Evolutionary conservation across 2,329 filamentous ascomycete genomes (phyloP).

Genomic region (Arachnomyces sp.): DNA sequence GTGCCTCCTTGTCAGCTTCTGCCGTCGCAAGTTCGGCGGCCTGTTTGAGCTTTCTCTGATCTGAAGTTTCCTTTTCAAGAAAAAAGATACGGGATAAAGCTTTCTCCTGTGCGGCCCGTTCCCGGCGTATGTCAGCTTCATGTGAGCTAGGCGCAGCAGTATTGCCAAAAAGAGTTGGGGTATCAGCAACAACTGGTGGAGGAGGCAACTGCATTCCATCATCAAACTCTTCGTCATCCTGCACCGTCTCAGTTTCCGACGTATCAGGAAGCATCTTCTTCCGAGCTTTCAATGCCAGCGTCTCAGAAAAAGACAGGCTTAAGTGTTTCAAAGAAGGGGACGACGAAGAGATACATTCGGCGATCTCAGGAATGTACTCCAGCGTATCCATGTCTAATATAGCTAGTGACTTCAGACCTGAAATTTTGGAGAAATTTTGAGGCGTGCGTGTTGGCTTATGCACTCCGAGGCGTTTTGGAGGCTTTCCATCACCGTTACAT

Average conservation of each 20-base stretch:
- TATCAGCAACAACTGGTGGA: slow-evolving; percentile 3
- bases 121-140: slow-evolving; percentile 13
- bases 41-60: slow-evolving; percentile 9
- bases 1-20: slow-evolving; percentile 9
- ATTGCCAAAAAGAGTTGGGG: neutral
- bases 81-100: slow-evolving; percentile 14
- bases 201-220: slow-evolving; percentile 21
- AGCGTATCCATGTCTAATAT: slow-evolving; percentile 56
- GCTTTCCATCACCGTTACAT: neutral
- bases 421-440: slow-evolving; percentile 52
- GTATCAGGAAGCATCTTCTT: slow-evolving; percentile 37
- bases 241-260: slow-evolving; percentile 45
- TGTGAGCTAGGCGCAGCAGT: slow-evolving; percentile 11
- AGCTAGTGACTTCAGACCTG: slow-evolving; percentile 45
- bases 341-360: slow-evolving; percentile 48
- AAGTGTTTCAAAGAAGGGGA: slow-evolving; percentile 48
- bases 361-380: slow-evolving; percentile 50
- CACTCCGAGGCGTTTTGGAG: neutral
- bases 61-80: slow-evolving; percentile 8
- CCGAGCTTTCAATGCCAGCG: slow-evolving; percentile 42
- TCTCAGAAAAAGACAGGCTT: slow-evolving; percentile 52
- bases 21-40: slow-evolving; percentile 10
- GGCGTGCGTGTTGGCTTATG: slow-evolving; percentile 29
- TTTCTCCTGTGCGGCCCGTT: slow-evolving; percentile 16
- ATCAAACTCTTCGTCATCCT: slow-evolving; percentile 40